Percentiles rank a stretch among this genome's conserved stretches.
Evolutionary conservation across 192 early-diverging fungal species (phyloP).

Genomic region (Kickxella alabastrina): DNA sequence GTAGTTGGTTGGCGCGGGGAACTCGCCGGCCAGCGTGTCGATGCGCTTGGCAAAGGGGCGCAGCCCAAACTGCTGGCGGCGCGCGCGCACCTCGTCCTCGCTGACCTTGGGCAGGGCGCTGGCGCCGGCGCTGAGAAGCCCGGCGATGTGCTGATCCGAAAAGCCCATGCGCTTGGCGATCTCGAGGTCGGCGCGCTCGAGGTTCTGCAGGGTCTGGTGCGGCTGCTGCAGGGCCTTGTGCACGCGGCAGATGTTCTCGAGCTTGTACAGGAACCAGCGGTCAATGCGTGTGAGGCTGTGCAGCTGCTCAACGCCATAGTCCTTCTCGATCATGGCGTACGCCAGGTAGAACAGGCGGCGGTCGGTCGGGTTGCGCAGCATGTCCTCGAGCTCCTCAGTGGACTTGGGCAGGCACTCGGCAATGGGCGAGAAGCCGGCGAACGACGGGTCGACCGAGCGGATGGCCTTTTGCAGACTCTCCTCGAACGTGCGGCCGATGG

Average conservation of each 20-base stretch:
- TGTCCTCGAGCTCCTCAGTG: constrained; percentile 58
- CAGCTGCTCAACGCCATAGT: constrained; percentile 71
- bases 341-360: constrained; percentile 79
- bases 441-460: constrained; percentile 91
- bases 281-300: constrained; percentile 85
- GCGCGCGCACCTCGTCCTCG: constrained; percentile 68
- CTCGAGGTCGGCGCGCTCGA: constrained; percentile 55
- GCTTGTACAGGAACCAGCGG: constrained; percentile 87
- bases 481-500: constrained; percentile 95
- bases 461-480: constrained; percentile 96
- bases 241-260: constrained; percentile 72
- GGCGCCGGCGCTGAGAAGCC: constrained; percentile 29
- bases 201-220: constrained; percentile 56
- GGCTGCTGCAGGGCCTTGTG: constrained; percentile 48
- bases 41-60: constrained; percentile 91
- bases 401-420: constrained; percentile 20
- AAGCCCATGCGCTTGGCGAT: constrained; percentile 85
- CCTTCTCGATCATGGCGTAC: constrained; percentile 74
- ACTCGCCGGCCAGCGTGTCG: constrained; percentile 94
- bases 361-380: constrained; percentile 71
- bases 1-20: constrained; percentile 95
- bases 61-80: constrained; percentile 71
- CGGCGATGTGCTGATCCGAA: constrained; percentile 84
- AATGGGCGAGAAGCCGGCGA: constrained; percentile 72
- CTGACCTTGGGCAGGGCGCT: no score